phyloP scores from a whole-genome alignment of 2,329 filamentous ascomycete genomes.

The Colletotrichum navitas region DNA sequence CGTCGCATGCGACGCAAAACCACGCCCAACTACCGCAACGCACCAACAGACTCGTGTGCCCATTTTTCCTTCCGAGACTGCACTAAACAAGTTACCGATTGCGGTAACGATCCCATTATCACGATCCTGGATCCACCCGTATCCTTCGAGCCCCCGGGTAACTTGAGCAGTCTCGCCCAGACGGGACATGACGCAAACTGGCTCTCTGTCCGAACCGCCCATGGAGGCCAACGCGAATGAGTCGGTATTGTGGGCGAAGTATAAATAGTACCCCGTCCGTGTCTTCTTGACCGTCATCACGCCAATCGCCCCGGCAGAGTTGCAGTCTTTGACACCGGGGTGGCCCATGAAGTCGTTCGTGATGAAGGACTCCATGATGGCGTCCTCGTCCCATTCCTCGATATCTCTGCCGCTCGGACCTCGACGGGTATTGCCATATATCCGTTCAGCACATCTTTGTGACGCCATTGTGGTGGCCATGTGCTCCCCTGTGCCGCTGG shows the following conservation, averaged over 20 bases:
- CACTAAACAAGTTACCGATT: neutral
- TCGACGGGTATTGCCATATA: constrained; percentile 79
- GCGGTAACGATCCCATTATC: neutral
- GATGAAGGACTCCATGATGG: constrained; percentile 81
- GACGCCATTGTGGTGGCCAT: constrained; percentile 97
- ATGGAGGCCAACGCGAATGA: constrained; percentile 89
- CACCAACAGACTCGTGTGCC: neutral
- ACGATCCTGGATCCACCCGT: constrained; percentile 42
- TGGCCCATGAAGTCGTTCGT: constrained; percentile 93
- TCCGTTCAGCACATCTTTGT: constrained; percentile 84
- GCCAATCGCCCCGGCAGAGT: constrained; percentile 89
- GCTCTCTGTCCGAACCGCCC: constrained; percentile 80
- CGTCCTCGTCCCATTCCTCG: constrained; percentile 80
- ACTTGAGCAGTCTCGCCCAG: constrained; percentile 66
- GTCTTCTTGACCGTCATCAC: constrained; percentile 92
- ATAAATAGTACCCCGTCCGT: constrained; percentile 80
- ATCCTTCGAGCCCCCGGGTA: constrained; percentile 66
- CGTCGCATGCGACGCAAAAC: neutral
- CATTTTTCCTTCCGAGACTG: neutral
- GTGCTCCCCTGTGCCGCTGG: constrained; percentile 96
- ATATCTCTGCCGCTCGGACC: constrained; percentile 72
- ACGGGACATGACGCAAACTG: constrained; percentile 90
- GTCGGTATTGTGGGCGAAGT: constrained; percentile 97
- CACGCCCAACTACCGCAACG: constrained; percentile 1
- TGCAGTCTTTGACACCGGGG: constrained; percentile 83